These are phyloP conservation scores for Bretschneidera sinensis DNA, from an alignment of 345 rosid genomes.

Conservation along the genomic window DNA sequence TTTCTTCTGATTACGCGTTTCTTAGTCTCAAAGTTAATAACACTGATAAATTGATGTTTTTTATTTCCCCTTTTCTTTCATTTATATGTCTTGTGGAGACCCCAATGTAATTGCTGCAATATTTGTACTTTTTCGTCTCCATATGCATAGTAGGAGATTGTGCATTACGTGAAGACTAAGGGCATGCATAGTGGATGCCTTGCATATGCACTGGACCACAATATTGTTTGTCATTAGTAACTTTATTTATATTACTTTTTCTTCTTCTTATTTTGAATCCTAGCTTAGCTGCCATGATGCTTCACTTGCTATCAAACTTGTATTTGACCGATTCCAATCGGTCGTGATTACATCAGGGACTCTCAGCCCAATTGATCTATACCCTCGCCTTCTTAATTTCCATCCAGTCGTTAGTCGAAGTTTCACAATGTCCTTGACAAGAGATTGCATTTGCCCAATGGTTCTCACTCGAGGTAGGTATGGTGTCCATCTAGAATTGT, in stretches of 20 bases:
- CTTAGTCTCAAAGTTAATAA: not conserved
- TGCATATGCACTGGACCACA: no score
- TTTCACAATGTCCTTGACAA: constrained; percentile 91
- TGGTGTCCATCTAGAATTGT: not conserved
- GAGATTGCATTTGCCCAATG: constrained; percentile 99
- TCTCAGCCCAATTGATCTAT: constrained; percentile 91
- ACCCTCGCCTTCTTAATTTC: constrained; percentile 96
- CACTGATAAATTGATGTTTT: not conserved
- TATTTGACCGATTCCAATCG: constrained; percentile 94
- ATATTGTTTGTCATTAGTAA: no score
- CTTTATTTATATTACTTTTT: no score
- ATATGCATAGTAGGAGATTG: not conserved
- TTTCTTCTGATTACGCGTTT: not conserved
- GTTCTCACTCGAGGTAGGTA: constrained; percentile 99
- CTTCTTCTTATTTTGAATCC: constrained; percentile 13
- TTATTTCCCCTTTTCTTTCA: not conserved
- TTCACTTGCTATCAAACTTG: constrained; percentile 95
- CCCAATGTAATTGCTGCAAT: not conserved
- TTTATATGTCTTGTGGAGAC: not conserved
- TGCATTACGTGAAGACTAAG: not conserved
- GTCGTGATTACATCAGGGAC: constrained; percentile 99
- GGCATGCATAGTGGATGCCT: not conserved
- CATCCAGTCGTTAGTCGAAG: constrained; percentile 96
- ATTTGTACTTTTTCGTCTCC: no score
- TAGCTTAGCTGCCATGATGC: constrained; percentile 99